phyloP scores from a whole-genome alignment of 441 rosid genomes.

The Populus hybrid region DNA sequence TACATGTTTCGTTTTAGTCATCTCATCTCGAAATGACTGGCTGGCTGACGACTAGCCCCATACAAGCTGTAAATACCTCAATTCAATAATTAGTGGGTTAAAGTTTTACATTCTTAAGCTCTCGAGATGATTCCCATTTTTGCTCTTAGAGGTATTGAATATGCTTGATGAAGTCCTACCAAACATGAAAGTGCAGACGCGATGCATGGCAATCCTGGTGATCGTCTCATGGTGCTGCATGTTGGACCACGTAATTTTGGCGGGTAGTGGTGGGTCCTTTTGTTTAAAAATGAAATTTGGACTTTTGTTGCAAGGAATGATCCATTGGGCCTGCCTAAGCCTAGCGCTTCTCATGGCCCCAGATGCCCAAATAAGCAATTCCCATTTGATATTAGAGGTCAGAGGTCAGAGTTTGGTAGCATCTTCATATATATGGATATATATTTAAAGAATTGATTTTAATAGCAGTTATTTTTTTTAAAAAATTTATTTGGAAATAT shows the following conservation, averaged over 20 bases:
- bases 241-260: too few relatives aligned
- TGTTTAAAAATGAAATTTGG: not conserved
- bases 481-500: too few relatives aligned
- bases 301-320: not conserved
- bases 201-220: too few relatives aligned
- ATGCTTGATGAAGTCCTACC: too few relatives aligned
- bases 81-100: slow-evolving; percentile 17
- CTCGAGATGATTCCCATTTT: not conserved
- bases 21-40: slow-evolving; percentile 28
- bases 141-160: not conserved
- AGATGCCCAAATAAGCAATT: too few relatives aligned
- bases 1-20: slow-evolving; percentile 29
- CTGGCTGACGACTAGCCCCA: slow-evolving; percentile 21
- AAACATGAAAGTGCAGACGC: too few relatives aligned
- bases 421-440: too few relatives aligned
- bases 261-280: not conserved
- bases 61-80: slow-evolving; percentile 27
- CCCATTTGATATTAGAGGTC: not conserved
- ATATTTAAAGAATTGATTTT: too few relatives aligned
- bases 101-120: not conserved
- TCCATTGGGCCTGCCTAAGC: not conserved
- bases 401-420: not conserved
- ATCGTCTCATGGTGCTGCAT: too few relatives aligned
- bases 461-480: too few relatives aligned
- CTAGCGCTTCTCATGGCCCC: not conserved